Evolutionary conservation across 192 early-diverging fungal genomes (phyloP).

Genomic region (Chytriomyces sp.): DNA sequence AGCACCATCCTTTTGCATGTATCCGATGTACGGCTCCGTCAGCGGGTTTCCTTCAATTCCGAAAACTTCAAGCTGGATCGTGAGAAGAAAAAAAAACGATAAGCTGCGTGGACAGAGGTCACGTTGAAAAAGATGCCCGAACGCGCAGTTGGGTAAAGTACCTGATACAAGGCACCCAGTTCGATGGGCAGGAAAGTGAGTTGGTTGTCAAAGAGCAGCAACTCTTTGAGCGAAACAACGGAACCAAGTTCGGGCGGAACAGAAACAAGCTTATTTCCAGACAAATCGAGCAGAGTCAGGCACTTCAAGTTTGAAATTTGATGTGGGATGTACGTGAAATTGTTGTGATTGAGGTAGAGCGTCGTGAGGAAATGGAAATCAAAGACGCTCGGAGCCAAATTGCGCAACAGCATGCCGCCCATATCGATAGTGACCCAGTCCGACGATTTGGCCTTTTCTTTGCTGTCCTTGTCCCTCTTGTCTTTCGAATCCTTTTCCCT

Average conservation of each 20-base stretch:
- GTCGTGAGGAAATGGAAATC: conserved; percentile 85
- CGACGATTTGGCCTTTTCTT: not conserved
- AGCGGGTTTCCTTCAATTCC: conserved; percentile 97
- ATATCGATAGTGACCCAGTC: conserved; percentile 91
- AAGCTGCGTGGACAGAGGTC: not conserved
- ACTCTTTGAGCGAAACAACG: conserved; percentile 77
- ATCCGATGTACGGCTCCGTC: conserved; percentile 73
- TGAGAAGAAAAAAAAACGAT: not conserved
- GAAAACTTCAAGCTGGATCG: conserved; percentile 70
- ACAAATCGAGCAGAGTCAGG: conserved; percentile 81
- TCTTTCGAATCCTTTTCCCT: not conserved
- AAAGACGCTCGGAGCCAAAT: conserved; percentile 77
- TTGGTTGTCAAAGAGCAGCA: conserved; percentile 90
- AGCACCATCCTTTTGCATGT: conserved; percentile 84
- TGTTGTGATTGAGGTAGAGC: conserved; percentile 97
- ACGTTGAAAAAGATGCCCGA: too few species aligned
- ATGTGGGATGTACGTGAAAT: conserved; percentile 74
- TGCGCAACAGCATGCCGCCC: conserved; percentile 93
- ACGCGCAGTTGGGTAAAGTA: not conserved
- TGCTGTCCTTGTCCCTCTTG: not conserved
- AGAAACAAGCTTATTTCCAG: conserved; percentile 82
- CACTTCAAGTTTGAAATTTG: conserved; percentile 70
- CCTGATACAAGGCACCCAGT: conserved; percentile 84
- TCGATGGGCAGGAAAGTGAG: conserved; percentile 84
- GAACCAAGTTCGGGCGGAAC: conserved; percentile 91